Evolutionary conservation across 2,329 filamentous ascomycete species (phyloP), one percentile per base, ranked within the genome.

Genomic region (Plectosphaerella sp.): DNA sequence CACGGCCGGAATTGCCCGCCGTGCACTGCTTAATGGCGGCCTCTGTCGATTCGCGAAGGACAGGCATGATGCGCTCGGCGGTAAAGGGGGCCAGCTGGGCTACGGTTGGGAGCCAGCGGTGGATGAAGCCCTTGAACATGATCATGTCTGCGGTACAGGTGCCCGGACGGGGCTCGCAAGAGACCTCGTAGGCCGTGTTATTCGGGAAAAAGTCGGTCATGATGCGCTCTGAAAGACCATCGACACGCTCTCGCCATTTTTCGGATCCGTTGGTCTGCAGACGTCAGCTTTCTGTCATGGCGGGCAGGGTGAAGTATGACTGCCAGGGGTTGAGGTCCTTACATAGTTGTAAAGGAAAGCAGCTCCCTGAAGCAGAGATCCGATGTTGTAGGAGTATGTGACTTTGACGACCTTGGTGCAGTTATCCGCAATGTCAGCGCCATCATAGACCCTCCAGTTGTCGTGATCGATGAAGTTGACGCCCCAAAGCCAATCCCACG

Each of bases 101-200:
- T 0, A 79, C 75, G 18, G 78, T 74, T 3, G 80, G 74, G 59
- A 89, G 72, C 83, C 85, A 88, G 41, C 84, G 79, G 58, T 83
- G 77, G 15, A 89, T 72, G 52, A 85, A 84, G 33, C 86, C 86
- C 67, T 89, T 89, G 78, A 87, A 91, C 2, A 82, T 81, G 53
- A 82, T 70, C 75, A 91, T 88, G 60, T 93, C 89, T 45, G 79
- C 75, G 52, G 85, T 84, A 72, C 89, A 93, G 24, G 71, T 77
- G 16, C 63, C 69, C 2, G 75, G 69, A 18, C 65, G 61, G 28
- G 62, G 59, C 58, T 91, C 87, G 69, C 89, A 93, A 10, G 83
- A 74, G 2, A 79, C 67, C 64, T 91, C 88, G 47, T 72, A 80
- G 60, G 87, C 82, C 56, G 84, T 72, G 43, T 76, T 74, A 28